Conservation (phyloP, 106 monocot genomes). For the Vanilla planifolia region DNA sequence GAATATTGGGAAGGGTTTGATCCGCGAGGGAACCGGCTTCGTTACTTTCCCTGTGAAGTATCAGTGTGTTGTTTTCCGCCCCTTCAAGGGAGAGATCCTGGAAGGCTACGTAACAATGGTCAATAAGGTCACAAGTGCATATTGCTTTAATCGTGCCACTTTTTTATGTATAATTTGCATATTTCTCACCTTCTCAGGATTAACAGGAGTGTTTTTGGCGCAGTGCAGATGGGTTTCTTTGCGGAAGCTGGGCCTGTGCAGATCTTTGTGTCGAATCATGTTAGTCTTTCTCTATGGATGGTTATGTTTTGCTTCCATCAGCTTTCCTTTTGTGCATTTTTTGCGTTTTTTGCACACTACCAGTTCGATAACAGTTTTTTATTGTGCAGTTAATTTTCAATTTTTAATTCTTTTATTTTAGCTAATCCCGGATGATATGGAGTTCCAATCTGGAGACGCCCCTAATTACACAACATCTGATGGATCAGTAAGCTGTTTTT, state of each 20-base stretch:
- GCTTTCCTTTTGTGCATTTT: no score
- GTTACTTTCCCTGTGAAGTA: conserved; percentile 99
- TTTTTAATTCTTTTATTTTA: conserved; percentile 12
- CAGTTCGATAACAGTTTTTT: no score
- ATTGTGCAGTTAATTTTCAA: background rate
- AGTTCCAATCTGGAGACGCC: conserved; percentile 81
- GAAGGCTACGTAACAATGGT: conserved; percentile 97
- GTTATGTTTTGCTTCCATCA: no score
- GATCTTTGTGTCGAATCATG: conserved; percentile 97
- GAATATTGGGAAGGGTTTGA: conserved; percentile 85
- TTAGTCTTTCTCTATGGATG: conserved; percentile 20
- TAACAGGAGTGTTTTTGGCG: background rate
- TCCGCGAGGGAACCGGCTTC: conserved; percentile 93
- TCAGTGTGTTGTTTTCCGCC: conserved; percentile 92
- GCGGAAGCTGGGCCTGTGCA: conserved; percentile 95
- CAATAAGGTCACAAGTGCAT: conserved; percentile 53
- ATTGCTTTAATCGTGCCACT: background rate
- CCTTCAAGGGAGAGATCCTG: conserved; percentile 90
- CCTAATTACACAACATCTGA: conserved; percentile 95
- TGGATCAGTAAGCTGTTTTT: conserved; percentile 57
- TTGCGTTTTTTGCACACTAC: no score
- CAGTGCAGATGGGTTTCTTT: conserved; percentile 92
- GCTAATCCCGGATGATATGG: conserved; percentile 99
- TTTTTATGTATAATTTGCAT: background rate
- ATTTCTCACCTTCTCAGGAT: background rate